phyloP scores from a whole-genome alignment of 805 yeast species.

The Dipodascus geniculatus region DNA sequence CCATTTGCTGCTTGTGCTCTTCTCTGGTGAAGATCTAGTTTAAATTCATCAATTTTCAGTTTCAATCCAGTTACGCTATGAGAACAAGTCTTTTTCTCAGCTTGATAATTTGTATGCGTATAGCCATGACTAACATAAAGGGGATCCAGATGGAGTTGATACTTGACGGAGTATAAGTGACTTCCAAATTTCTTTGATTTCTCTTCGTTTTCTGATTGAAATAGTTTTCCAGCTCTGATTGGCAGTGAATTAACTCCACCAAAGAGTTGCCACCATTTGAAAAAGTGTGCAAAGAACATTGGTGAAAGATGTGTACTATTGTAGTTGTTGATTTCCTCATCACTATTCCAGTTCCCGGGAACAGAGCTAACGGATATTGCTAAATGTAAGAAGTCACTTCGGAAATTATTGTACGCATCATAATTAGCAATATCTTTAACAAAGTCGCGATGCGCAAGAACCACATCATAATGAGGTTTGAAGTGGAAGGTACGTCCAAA shows the following conservation, averaged over 20 bases:
- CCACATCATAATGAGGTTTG: conserved; percentile 52
- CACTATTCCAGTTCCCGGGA: conserved; percentile 3
- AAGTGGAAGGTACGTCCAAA: conserved; percentile 36
- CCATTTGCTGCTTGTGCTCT: conserved; percentile 30
- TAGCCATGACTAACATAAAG: conserved; percentile 66
- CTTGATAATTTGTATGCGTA: conserved; percentile 31
- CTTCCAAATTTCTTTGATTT: conserved; percentile 49
- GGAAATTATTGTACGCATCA: conserved; percentile 71
- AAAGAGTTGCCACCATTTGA: conserved; percentile 78
- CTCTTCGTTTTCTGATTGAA: conserved; percentile 29
- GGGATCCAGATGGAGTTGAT: conserved; percentile 60
- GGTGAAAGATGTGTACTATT: conserved; percentile 77
- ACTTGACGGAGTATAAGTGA: conserved; percentile 67
- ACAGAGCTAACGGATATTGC: conserved; percentile 44
- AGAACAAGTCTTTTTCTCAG: conserved; percentile 30
- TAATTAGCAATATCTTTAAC: conserved; percentile 38
- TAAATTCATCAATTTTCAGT: conserved; percentile 41
- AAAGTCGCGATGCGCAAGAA: conserved; percentile 44
- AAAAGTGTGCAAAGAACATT: conserved; percentile 51
- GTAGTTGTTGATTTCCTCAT: conserved; percentile 26
- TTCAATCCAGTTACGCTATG: conserved; percentile 55
- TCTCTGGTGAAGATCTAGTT: conserved; percentile 56
- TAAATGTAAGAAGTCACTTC: conserved; percentile 75
- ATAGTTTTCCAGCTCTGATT: conserved; percentile 60
- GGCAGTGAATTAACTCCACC: conserved; percentile 73